Percentiles rank a stretch among this genome's conserved stretches.
phyloP scores from a whole-genome alignment of 148 eudicot genomes.

The Heliamphora exappendiculata region DNA sequence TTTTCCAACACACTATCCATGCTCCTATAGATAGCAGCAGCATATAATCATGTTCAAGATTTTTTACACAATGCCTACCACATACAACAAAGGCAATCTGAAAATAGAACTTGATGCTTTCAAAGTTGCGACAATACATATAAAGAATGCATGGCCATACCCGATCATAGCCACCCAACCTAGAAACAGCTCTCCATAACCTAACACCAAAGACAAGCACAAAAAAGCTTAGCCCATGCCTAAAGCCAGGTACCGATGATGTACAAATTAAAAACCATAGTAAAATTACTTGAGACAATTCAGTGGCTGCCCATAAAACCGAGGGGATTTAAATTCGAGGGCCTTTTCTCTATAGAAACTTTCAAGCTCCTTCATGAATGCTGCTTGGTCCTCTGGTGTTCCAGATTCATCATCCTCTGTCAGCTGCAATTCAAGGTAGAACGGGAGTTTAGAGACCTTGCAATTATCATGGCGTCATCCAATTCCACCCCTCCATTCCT shows the following conservation, averaged over 20 bases:
- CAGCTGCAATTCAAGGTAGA: conserved; percentile 28
- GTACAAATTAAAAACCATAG: background rate
- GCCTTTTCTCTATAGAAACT: conserved; percentile 47
- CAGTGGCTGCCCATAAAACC: conserved; percentile 82
- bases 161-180: conserved; percentile 92
- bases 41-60: background rate
- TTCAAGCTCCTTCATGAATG: conserved; percentile 73
- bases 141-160: conserved; percentile 29
- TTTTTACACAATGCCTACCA: background rate
- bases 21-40: background rate
- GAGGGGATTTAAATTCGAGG: conserved; percentile 76
- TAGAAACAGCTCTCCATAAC: conserved; percentile 83
- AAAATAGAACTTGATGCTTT: background rate
- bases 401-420: conserved; percentile 68
- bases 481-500: too few species aligned
- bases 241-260: background rate
- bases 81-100: background rate
- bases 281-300: conserved; percentile 71
- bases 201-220: conserved; percentile 30
- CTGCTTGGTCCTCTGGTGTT: conserved; percentile 76
- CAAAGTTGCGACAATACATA: too few species aligned
- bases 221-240: background rate
- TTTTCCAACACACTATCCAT: background rate
- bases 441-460: background rate
- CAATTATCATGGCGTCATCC: too few species aligned